Evolutionary conservation across 2,329 filamentous ascomycete genomes (phyloP).

Genomic region (Trichoderma gracile): DNA sequence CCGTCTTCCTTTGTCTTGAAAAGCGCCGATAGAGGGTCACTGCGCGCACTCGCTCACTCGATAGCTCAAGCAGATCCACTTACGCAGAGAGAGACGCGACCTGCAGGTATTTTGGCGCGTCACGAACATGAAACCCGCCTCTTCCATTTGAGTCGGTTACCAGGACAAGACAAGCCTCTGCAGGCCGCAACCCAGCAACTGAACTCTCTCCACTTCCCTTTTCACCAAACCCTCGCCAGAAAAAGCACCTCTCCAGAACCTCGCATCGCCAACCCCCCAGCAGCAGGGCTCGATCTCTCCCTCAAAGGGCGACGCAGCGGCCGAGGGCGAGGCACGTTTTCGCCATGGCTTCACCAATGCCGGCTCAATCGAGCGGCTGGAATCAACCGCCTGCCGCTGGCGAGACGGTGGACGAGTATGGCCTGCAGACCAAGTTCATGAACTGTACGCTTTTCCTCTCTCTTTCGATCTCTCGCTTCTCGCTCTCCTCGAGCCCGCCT

Average conservation of each 20-base stretch:
- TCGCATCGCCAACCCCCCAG: constrained; percentile 19
- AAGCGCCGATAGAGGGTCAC: not conserved
- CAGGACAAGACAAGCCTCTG: not conserved
- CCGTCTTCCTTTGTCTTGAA: constrained; percentile 8
- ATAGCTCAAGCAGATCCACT: constrained; percentile 19
- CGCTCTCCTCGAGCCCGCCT: not conserved
- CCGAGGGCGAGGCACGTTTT: constrained; percentile 19
- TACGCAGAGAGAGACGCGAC: constrained; percentile 36
- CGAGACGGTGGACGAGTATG: constrained; percentile 44
- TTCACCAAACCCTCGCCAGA: not conserved
- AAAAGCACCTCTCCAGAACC: not conserved
- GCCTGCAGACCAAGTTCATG: constrained; percentile 63
- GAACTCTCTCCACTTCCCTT: constrained; percentile 24
- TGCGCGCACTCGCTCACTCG: constrained; percentile 6
- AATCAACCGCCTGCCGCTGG: constrained; percentile 36
- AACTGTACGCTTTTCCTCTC: constrained; percentile 62
- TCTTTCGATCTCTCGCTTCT: constrained; percentile 6
- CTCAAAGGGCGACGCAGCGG: constrained; percentile 14
- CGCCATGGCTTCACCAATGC: constrained; percentile 46
- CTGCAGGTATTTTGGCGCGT: constrained; percentile 37
- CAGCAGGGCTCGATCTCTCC: constrained; percentile 6
- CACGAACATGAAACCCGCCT: constrained; percentile 45
- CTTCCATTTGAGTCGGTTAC: constrained; percentile 35
- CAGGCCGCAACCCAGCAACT: constrained; percentile 14
- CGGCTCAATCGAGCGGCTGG: constrained; percentile 38